These are phyloP conservation scores for Deuterostichococcus epilithicus DNA, from an alignment of 139 green algal genomes.

Conservation along the genomic window DNA sequence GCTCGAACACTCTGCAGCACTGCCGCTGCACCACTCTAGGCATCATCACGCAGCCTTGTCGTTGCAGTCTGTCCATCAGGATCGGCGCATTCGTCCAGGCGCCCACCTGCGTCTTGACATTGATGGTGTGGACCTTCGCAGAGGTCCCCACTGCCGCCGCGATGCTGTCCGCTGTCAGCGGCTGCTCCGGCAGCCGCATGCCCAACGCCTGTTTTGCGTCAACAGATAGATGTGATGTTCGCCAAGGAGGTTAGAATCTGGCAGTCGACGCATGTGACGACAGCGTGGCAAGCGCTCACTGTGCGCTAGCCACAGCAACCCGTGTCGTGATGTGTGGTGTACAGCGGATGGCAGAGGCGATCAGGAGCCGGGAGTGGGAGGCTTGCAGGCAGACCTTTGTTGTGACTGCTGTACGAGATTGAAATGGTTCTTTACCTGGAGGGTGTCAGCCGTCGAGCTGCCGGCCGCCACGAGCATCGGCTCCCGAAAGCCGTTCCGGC, in stretches of 20 bases:
- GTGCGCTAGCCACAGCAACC: neutral
- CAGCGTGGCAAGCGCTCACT: neutral
- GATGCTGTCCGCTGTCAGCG: slow-evolving; percentile 4
- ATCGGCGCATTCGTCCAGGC: no score
- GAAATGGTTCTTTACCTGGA: neutral
- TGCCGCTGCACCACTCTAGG: no score
- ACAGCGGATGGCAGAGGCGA: neutral
- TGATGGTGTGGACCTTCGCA: slow-evolving; percentile 30
- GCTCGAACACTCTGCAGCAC: no score
- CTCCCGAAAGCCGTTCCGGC: neutral
- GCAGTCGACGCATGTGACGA: neutral
- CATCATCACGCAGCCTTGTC: no score
- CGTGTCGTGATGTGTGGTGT: neutral
- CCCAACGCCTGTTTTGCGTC: slow-evolving; percentile 16
- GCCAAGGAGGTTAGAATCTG: neutral
- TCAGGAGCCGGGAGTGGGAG: neutral
- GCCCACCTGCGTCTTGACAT: slow-evolving; percentile 37
- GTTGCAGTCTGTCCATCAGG: no score
- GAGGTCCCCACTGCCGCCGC: slow-evolving; percentile 9
- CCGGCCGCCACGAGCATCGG: neutral
- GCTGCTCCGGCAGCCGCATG: slow-evolving; percentile 20
- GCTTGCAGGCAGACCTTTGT: neutral
- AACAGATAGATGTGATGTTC: neutral
- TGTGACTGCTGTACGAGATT: neutral
- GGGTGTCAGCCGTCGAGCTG: neutral